Evolutionary conservation across 2,329 filamentous ascomycete genomes (phyloP).

Genomic region (Ilyonectria robusta): DNA sequence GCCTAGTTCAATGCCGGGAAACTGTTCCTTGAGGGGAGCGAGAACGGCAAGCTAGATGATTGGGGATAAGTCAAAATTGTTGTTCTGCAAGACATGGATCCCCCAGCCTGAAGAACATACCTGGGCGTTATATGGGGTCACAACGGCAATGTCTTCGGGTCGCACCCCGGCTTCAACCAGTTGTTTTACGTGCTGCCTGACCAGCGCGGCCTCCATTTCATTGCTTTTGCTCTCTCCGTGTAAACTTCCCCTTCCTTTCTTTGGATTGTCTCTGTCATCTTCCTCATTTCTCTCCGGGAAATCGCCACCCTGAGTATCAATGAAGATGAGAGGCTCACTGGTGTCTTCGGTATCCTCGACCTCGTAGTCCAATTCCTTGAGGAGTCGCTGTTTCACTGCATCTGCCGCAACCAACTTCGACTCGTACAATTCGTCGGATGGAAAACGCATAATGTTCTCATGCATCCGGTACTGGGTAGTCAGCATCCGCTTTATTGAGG

Average conservation of each 20-base stretch:
- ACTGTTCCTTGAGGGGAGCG: constrained; percentile 84
- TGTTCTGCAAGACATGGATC: constrained; percentile 20
- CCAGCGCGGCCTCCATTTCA: constrained; percentile 88
- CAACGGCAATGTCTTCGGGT: constrained; percentile 88
- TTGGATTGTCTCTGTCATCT: constrained; percentile 66
- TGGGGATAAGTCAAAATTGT: constrained; percentile 40
- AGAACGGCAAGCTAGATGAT: constrained; percentile 78
- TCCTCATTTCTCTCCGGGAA: constrained; percentile 88
- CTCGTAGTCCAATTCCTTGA: constrained; percentile 83
- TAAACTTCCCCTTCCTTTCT: constrained; percentile 62
- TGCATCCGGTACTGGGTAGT: constrained; percentile 99
- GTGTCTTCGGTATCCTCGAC: constrained; percentile 89
- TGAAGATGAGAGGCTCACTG: constrained; percentile 88
- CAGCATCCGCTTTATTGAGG: constrained; percentile 91
- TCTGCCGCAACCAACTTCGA: constrained; percentile 85
- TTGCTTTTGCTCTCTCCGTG: constrained; percentile 85
- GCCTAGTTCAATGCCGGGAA: constrained; percentile 91
- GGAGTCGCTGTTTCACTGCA: constrained; percentile 79
- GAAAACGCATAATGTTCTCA: constrained; percentile 94
- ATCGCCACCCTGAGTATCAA: constrained; percentile 95
- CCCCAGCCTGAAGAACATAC: constrained; percentile 55
- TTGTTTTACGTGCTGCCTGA: constrained; percentile 81
- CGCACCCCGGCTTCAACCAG: constrained; percentile 85
- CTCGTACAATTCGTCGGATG: constrained; percentile 90
- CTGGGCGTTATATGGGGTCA: constrained; percentile 97